phyloP scores from a whole-genome alignment of 768 basidiomycete genomes.

The Auricularia cornea region DNA sequence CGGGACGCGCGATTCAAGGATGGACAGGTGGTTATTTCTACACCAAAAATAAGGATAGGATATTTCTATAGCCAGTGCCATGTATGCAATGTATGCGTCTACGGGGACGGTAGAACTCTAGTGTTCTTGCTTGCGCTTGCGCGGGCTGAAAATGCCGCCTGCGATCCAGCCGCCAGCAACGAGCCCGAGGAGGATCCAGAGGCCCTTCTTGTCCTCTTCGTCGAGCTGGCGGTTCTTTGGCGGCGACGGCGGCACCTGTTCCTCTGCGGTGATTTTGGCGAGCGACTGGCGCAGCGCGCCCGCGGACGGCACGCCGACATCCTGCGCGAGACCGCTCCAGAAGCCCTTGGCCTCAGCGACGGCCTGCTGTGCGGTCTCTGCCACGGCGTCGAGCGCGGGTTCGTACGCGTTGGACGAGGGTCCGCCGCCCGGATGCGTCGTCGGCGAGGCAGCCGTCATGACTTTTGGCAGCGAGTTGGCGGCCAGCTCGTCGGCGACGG shows the following conservation, averaged over 20 bases:
- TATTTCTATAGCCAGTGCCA: too few relatives aligned
- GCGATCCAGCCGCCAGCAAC: constrained; percentile 41
- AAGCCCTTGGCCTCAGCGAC: constrained; percentile 18
- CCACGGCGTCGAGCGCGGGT: constrained; percentile 7
- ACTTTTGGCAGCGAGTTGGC: constrained; percentile 34
- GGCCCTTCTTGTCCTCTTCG: constrained; percentile 37
- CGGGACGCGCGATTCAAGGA: not conserved
- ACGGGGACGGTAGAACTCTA: too few relatives aligned
- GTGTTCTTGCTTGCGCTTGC: constrained; percentile 1
- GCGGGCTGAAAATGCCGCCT: constrained; percentile 22
- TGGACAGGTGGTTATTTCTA: not conserved
- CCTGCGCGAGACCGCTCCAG: constrained; percentile 29
- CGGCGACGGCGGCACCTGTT: constrained; percentile 11
- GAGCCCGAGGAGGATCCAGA: constrained; percentile 41
- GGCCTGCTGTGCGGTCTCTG: constrained; percentile 6
- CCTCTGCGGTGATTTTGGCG: constrained; percentile 6
- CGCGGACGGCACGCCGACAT: constrained; percentile 28
- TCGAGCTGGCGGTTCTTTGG: constrained; percentile 30
- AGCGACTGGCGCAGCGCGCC: constrained; percentile 13
- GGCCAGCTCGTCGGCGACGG: constrained; percentile 16
- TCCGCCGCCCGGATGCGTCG: constrained; percentile 40
- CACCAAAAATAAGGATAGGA: too few relatives aligned
- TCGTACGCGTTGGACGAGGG: constrained; percentile 35
- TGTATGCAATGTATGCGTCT: too few relatives aligned
- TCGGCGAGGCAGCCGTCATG: constrained; percentile 39